A percentile compares a stretch with the other conserved stretches of the same genome.
phyloP scores from a whole-genome alignment of 2,329 filamentous ascomycete genomes.

The Xylariaceae sp. region DNA sequence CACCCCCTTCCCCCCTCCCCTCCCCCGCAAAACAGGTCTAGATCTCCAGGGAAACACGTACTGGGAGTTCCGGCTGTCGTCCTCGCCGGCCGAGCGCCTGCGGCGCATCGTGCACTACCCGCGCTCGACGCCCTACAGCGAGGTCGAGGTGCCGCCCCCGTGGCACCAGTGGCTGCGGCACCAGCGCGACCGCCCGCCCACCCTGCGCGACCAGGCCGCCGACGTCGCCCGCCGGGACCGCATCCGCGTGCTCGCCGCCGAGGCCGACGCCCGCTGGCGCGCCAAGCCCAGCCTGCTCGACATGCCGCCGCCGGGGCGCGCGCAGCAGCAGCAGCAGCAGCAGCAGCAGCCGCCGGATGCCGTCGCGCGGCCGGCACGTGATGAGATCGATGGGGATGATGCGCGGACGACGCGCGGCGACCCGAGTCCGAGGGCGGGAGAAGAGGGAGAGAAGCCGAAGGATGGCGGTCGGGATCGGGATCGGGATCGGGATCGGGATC shows the following conservation, averaged over 20 bases:
- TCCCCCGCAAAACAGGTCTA: slow-evolving; percentile 53
- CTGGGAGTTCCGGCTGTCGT: slow-evolving; percentile 64
- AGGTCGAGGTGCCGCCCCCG: slow-evolving; percentile 60
- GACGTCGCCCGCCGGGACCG: slow-evolving; percentile 57
- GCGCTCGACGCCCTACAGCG: slow-evolving; percentile 53
- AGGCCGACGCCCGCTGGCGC: slow-evolving; percentile 66
- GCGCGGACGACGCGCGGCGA: too few species aligned
- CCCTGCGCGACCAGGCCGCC: slow-evolving; percentile 56
- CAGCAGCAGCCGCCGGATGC: slow-evolving; percentile 2
- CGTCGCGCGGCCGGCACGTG: slow-evolving; percentile 1
- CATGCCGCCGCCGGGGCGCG: slow-evolving; percentile 31
- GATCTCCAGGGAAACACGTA: slow-evolving; percentile 70
- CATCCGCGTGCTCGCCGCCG: slow-evolving; percentile 59
- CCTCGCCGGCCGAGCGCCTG: slow-evolving; percentile 46
- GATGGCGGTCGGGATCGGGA: too few species aligned
- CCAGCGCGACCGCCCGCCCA: slow-evolving; percentile 57
- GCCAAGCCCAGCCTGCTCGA: slow-evolving; percentile 52
- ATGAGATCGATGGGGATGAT: slow-evolving; percentile 6
- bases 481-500: not conserved
- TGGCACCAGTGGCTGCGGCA: slow-evolving; percentile 74
- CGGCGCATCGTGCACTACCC: slow-evolving; percentile 66
- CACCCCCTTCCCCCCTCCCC: not conserved
- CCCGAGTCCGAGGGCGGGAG: too few species aligned
- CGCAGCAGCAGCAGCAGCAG: slow-evolving; percentile 21
- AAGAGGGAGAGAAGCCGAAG: slow-evolving; percentile 3